phyloP scores from a whole-genome alignment of 1,284 basidiomycete species.

The Ganoderma boninense region DNA sequence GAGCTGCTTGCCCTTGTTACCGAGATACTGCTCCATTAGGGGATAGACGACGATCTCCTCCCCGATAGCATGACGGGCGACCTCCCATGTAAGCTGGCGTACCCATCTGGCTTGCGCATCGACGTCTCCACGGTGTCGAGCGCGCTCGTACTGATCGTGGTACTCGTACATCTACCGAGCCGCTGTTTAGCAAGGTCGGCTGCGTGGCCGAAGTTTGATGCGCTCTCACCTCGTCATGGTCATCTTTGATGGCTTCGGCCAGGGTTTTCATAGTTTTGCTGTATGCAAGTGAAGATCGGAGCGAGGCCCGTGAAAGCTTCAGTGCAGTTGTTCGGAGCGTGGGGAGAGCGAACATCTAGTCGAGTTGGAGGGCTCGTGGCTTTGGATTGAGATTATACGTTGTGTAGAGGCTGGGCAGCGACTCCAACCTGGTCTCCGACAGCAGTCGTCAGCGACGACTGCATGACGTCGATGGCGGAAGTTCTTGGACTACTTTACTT shows the following conservation, averaged over 20 bases:
- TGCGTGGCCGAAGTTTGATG: too few species aligned
- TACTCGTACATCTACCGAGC: slow-evolving; percentile 59
- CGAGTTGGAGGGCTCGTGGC: background rate
- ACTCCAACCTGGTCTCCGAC: background rate
- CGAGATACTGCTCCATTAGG: slow-evolving; percentile 69
- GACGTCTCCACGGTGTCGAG: slow-evolving; percentile 46
- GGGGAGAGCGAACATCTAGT: background rate
- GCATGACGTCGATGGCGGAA: background rate
- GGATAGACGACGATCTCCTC: slow-evolving; percentile 77
- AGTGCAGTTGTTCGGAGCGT: background rate
- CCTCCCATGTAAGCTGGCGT: slow-evolving; percentile 65
- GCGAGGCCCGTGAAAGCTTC: background rate
- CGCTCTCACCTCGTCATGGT: slow-evolving; percentile 51
- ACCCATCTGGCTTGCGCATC: slow-evolving; percentile 64
- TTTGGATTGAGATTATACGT: background rate
- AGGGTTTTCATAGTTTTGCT: slow-evolving; percentile 42
- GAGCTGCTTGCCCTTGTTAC: slow-evolving; percentile 57
- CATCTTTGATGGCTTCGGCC: slow-evolving; percentile 53
- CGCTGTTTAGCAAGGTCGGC: background rate
- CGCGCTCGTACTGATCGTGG: slow-evolving; percentile 58
- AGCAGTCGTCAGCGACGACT: background rate
- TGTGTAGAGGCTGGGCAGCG: background rate
- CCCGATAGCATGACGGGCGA: slow-evolving; percentile 68
- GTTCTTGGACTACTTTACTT: too few species aligned
- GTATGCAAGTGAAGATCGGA: background rate